Conservation (phyloP, 805 yeast species). For the Starmerella gropengiesseri region DNA sequence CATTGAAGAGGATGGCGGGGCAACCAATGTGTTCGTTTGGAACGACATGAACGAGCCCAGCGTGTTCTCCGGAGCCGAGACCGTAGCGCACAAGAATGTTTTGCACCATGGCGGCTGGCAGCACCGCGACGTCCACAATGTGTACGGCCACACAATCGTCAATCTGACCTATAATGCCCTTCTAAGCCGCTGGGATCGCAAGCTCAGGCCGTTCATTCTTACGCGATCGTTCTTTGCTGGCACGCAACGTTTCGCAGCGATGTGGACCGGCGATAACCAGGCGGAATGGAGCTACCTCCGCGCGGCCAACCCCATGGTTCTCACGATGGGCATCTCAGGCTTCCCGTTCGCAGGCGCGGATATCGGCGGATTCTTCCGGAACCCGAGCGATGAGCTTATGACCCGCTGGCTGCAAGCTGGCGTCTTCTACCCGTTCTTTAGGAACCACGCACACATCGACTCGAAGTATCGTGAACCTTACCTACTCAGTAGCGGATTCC, state of each 20-base stretch:
- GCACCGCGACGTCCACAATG: slow-evolving; percentile 82
- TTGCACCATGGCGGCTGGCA: slow-evolving; percentile 75
- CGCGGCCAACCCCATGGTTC: slow-evolving; percentile 74
- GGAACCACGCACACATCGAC: slow-evolving; percentile 96
- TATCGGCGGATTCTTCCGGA: slow-evolving; percentile 92
- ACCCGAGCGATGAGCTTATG: slow-evolving; percentile 70
- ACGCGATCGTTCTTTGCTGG: slow-evolving; percentile 86
- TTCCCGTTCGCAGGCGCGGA: slow-evolving; percentile 94
- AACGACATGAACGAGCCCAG: slow-evolving; percentile 99
- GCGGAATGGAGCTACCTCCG: slow-evolving; percentile 82
- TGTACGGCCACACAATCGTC: slow-evolving; percentile 70
- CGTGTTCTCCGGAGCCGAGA: slow-evolving; percentile 89
- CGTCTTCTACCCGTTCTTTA: slow-evolving; percentile 88
- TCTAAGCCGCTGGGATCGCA: slow-evolving; percentile 36
- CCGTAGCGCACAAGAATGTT: slow-evolving; percentile 72
- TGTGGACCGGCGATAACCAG: slow-evolving; percentile 97
- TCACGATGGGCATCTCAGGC: slow-evolving; percentile 71
- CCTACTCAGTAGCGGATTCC: slow-evolving; percentile 34
- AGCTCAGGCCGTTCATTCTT: slow-evolving; percentile 70
- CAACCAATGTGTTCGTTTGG: slow-evolving; percentile 75
- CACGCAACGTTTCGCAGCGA: slow-evolving; percentile 80
- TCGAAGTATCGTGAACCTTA: slow-evolving; percentile 89
- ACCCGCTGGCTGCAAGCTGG: slow-evolving; percentile 96
- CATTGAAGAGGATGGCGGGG: slow-evolving; percentile 37
- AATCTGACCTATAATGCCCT: slow-evolving; percentile 68